Evolutionary conservation across 2,329 filamentous ascomycete genomes (phyloP), one percentile per base, ranked within the genome.

Genomic region (Nemania serpens): DNA sequence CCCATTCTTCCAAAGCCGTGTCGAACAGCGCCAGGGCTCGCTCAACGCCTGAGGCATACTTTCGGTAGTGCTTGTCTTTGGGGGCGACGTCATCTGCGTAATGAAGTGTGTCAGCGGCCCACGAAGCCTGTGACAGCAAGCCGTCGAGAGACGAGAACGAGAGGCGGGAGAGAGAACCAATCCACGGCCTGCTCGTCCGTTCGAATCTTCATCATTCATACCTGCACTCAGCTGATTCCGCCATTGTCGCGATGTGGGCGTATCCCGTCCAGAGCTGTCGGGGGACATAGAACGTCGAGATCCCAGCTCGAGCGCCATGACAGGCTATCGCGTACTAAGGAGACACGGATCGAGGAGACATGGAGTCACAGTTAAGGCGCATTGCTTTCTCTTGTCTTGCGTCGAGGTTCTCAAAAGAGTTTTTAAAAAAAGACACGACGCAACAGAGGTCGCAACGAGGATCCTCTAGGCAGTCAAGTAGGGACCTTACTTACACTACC

Each of bases 1-100:
- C 95, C 95, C 95, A 99, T 86, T 99, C 95, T 77, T 98, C 93
- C 68, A 97, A 82, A 33, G 92, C 88, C 15, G 91, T 93, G 74
- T 99, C 95, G 79, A 97, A 99, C 36, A 97, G 83, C 47, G 90
- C 86, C 64, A 99, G 83, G 36, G 93, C 91, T 75, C 93, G 87
- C 72, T 98, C 94, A 67, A 99, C 88, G 60, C 88, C 90, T 50
- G 89, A 86, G 46, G 93, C 92, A 85, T 98, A 99, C 75, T 93
- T 90, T 67, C 93, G 91, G 74, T 91, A 94, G 55, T 82, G 76
- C 75, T 89, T 89, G 76, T 89, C 87, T 74, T 86, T 87, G 45
- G 77, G 77, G 13, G 79, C 79, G 51, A 77, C 67, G 50, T 84
- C 86, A 74, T 91, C 81, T 86, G 59, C 4, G 56, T 3, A 5